Base-by-base conservation (phyloP, 2,329 filamentous ascomycete genomes). In the Colletotrichum tabaci region DNA sequence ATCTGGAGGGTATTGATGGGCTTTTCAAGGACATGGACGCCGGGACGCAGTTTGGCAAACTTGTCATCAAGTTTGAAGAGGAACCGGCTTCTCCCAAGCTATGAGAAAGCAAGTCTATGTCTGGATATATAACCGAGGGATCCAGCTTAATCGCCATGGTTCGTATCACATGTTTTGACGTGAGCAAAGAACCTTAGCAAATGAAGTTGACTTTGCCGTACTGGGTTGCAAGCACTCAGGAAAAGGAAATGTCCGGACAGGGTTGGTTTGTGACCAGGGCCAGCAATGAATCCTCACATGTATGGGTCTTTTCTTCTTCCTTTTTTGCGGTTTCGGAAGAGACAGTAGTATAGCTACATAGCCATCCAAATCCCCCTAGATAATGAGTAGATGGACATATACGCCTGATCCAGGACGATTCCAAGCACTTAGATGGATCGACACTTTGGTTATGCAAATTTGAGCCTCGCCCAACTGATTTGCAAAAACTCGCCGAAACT, bases 21-120 rank as follows among this genome's bases (percentile, higher is more conserved):
- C 81, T 98, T 62, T 98, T 98, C 79, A 91, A 94, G 50, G 94
- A 98, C 61, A 97, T 98, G 90, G 94, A 93, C 79, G 89, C 90
- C 7, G 94, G 92, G 0, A 91, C 84, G 73, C 96, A 98, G 82
- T 98, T 98, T 85, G 96, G 96, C 13, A 98, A 98, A 83, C 82
- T 98, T 76, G 94, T 98, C 2, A 89, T 98, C 74, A 89, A 94
- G 76, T 88, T 95, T 76, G 86, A 80, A n/a, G 80, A 78, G 15
- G 74, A 75, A 3, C 67, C 77, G 15, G 85, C 79, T 26, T 68
- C 79, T 21, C 77, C 84, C 3, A 88, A 84, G 76, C 74, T 87
- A 71, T 87, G 80, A 75, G 47, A 35, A 35, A n/a, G 46, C 44
- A 16, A 16, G 30, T 15, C 35, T 52, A n/a, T 40, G 55, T 23